These are phyloP conservation scores for Cladosporium sp. DNA, from an alignment of 2,329 filamentous ascomycete species.

Conservation along the genomic window DNA sequence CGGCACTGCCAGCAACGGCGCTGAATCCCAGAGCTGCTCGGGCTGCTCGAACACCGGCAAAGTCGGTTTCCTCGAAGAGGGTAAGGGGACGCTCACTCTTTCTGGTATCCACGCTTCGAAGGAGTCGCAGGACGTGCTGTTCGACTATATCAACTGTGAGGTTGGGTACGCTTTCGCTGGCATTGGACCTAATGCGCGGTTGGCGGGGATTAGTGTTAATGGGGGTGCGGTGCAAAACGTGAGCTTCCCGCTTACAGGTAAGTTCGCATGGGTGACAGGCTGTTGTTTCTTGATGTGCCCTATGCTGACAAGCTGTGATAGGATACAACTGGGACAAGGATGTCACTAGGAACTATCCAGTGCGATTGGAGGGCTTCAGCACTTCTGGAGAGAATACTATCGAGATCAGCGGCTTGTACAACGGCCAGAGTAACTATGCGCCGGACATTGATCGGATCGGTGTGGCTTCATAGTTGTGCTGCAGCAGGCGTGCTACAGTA, in stretches of 20 bases:
- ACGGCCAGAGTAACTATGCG: slow-evolving; percentile 29
- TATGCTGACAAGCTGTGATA: not conserved
- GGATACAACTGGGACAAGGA: slow-evolving; percentile 45
- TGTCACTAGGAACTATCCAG: slow-evolving; percentile 30
- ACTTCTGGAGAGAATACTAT: slow-evolving; percentile 31
- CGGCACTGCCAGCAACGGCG: slow-evolving; percentile 38
- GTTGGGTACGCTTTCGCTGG: slow-evolving; percentile 39
- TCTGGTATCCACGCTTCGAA: slow-evolving; percentile 32
- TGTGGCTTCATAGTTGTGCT: not conserved
- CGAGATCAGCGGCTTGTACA: slow-evolving; percentile 29
- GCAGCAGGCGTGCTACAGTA: no score
- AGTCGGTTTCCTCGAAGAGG: slow-evolving; percentile 36
- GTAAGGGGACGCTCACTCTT: slow-evolving; percentile 34
- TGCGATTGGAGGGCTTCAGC: slow-evolving; percentile 33
- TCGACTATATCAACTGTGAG: slow-evolving; percentile 48
- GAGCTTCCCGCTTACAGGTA: slow-evolving; percentile 41
- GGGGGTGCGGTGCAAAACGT: slow-evolving; percentile 40
- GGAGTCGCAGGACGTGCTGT: slow-evolving; percentile 38
- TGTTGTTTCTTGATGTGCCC: not conserved
- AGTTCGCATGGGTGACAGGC: not conserved
- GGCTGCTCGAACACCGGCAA: slow-evolving; percentile 40
- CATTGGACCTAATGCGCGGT: slow-evolving; percentile 40
- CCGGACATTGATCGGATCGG: slow-evolving; percentile 36
- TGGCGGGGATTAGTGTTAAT: slow-evolving; percentile 44
- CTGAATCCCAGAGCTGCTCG: slow-evolving; percentile 35